Evolutionary conservation across 2,329 filamentous ascomycete species (phyloP).

Genomic region (Phaeophleospora eucalypticola): DNA sequence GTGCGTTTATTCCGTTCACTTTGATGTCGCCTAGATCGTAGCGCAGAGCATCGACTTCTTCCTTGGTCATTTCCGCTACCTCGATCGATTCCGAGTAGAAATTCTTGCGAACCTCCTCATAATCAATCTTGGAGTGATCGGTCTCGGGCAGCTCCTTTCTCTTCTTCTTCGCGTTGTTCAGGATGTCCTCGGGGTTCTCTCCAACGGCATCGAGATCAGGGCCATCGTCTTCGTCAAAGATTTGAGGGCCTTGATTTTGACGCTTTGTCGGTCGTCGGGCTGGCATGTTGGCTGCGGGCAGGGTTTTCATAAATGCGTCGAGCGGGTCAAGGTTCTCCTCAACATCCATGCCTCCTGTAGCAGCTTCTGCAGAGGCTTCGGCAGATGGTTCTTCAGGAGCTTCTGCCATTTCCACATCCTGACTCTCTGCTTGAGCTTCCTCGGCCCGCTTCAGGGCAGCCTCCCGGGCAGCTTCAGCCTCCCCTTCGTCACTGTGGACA

Average conservation of each 20-base stretch:
- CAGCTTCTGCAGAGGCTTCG: slow-evolving; percentile 12
- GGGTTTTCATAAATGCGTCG: slow-evolving; percentile 91
- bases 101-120: slow-evolving; percentile 83
- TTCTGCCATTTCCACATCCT: slow-evolving; percentile 46
- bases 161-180: slow-evolving; percentile 66
- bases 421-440: slow-evolving; percentile 40
- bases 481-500: slow-evolving; percentile 80
- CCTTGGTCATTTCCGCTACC: slow-evolving; percentile 74
- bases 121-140: slow-evolving; percentile 80
- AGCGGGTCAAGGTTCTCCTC: slow-evolving; percentile 82
- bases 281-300: slow-evolving; percentile 39
- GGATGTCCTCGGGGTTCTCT: slow-evolving; percentile 60
- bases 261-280: slow-evolving; percentile 41
- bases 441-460: slow-evolving; percentile 72
- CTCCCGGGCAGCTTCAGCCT: slow-evolving; percentile 77
- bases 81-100: slow-evolving; percentile 93
- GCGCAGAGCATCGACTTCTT: slow-evolving; percentile 75
- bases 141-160: slow-evolving; percentile 92
- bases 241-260: slow-evolving; percentile 66
- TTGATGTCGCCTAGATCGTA: slow-evolving; percentile 94
- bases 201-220: slow-evolving; percentile 60
- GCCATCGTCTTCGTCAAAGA: slow-evolving; percentile 84
- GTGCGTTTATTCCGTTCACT: slow-evolving; percentile 79
- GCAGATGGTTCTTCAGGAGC: slow-evolving; percentile 28
- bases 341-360: slow-evolving; percentile 34